These are phyloP conservation scores for Triticum turgidum DNA, from an alignment of 176 grass and related monocot genomes.

Conservation along the genomic window DNA sequence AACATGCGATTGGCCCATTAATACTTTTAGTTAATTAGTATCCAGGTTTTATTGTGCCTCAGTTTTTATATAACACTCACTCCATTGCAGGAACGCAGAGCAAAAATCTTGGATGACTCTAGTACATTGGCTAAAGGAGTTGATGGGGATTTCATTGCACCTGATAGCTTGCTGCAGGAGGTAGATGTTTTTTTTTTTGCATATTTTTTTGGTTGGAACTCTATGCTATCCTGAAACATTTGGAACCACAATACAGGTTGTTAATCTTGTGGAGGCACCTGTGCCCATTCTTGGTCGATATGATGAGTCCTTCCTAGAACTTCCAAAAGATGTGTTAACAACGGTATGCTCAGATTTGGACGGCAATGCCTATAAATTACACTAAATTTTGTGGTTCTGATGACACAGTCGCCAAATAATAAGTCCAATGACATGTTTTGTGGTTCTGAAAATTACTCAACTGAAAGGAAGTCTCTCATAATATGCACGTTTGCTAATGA, in stretches of 20 bases:
- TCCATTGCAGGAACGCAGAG: conserved; percentile 71
- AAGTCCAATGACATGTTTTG: too few relatives aligned
- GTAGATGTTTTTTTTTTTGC: conserved; percentile 39
- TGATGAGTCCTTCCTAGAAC: conserved; percentile 87
- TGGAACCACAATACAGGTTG: conserved; percentile 49
- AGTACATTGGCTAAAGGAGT: conserved; percentile 61
- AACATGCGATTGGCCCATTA: too few relatives aligned
- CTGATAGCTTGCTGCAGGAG: conserved; percentile 77
- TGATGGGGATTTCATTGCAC: conserved; percentile 52
- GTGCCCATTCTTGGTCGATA: conserved; percentile 83
- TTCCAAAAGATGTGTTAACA: conserved; percentile 90
- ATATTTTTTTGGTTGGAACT: not conserved
- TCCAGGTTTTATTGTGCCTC: not conserved
- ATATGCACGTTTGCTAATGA: conserved; percentile 10
- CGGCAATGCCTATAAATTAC: not conserved
- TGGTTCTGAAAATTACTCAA: not conserved
- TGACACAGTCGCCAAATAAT: too few relatives aligned
- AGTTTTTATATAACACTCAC: conserved; percentile 11
- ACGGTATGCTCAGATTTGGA: conserved; percentile 61
- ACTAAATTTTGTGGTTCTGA: conserved; percentile 12
- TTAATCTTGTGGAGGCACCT: conserved; percentile 88
- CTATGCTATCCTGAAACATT: conserved; percentile 16
- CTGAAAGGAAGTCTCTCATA: not conserved
- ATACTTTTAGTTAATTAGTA: conserved; percentile 19
- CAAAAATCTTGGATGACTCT: conserved; percentile 59